A percentile compares a stretch with the other conserved stretches of the same genome.
phyloP scores from a whole-genome alignment of 1,284 basidiomycete species.

The Ceratobasidium sp. region DNA sequence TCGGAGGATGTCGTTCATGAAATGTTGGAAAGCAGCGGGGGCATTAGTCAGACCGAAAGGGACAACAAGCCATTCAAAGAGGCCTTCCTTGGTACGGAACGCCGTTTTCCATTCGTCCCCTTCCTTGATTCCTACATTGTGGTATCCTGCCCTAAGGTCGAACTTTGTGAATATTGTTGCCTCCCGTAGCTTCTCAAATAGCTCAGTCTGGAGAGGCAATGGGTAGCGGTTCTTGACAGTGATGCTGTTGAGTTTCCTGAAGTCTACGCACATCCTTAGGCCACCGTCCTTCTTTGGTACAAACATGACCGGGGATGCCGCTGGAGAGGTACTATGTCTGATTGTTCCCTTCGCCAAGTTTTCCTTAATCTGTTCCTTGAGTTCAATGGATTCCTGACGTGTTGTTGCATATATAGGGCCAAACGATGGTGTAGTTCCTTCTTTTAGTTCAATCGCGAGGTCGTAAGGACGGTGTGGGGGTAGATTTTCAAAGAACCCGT shows the following conservation, averaged over 20 bases:
- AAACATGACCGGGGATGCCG: background rate
- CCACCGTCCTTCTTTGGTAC: background rate
- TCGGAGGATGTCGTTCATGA: slow-evolving; percentile 30
- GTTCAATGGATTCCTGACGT: background rate
- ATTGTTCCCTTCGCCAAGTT: background rate
- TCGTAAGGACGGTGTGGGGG: background rate
- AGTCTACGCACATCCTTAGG: background rate
- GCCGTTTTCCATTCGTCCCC: background rate
- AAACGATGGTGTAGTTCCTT: background rate
- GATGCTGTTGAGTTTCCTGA: slow-evolving; percentile 24
- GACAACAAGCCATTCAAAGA: too few relatives aligned
- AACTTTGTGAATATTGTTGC: slow-evolving; percentile 31
- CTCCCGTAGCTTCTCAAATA: background rate
- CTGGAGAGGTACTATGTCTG: background rate
- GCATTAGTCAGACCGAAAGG: too few relatives aligned
- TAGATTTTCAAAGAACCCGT: background rate
- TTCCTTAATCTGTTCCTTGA: background rate
- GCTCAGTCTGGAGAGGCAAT: background rate
- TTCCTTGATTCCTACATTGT: slow-evolving; percentile 18
- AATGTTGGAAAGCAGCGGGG: too few relatives aligned
- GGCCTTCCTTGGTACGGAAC: too few relatives aligned
- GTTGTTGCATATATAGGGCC: background rate
- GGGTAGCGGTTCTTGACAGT: slow-evolving; percentile 32
- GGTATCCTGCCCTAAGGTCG: slow-evolving; percentile 30
- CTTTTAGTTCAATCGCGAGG: background rate